Evolutionary conservation across 371 early-diverging fungal genomes (phyloP).

Genomic region (Nosema muscidifuracis): DNA sequence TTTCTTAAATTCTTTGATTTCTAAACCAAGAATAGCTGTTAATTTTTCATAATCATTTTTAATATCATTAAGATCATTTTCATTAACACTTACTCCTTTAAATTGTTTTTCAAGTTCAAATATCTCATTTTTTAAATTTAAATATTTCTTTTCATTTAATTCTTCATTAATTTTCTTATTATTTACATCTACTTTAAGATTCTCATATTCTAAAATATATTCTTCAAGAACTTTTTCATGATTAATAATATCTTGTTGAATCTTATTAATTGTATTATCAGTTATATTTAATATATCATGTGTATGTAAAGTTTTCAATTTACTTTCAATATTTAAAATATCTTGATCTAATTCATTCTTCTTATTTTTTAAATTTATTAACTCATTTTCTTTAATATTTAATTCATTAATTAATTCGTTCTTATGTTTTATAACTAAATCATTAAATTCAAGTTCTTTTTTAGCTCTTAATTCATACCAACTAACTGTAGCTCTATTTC

Average conservation of each 20-base stretch:
- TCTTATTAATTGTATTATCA: neutral
- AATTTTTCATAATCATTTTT: constrained; percentile 1
- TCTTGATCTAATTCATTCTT: neutral
- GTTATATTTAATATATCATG: neutral
- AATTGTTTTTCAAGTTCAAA: neutral
- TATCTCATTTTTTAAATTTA: neutral
- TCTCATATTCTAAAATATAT: constrained; percentile 2
- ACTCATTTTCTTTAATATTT: neutral
- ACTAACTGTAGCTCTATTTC: constrained; percentile 46
- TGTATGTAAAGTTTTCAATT: neutral
- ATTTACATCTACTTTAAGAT: neutral
- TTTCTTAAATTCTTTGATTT: neutral
- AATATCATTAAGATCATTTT: neutral
- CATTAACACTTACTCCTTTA: neutral
- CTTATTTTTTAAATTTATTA: neutral
- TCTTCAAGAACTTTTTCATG: constrained; percentile 3
- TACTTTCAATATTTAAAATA: neutral
- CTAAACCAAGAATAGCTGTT: neutral
- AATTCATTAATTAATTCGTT: constrained; percentile 19
- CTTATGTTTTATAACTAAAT: constrained; percentile 32
- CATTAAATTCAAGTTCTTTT: constrained; percentile 52
- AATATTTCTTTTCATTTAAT: neutral
- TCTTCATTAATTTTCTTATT: neutral
- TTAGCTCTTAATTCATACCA: constrained; percentile 55
- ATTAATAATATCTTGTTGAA: neutral